Base-by-base conservation (phyloP, 441 rosid genomes). In the Viola pubescens region DNA sequence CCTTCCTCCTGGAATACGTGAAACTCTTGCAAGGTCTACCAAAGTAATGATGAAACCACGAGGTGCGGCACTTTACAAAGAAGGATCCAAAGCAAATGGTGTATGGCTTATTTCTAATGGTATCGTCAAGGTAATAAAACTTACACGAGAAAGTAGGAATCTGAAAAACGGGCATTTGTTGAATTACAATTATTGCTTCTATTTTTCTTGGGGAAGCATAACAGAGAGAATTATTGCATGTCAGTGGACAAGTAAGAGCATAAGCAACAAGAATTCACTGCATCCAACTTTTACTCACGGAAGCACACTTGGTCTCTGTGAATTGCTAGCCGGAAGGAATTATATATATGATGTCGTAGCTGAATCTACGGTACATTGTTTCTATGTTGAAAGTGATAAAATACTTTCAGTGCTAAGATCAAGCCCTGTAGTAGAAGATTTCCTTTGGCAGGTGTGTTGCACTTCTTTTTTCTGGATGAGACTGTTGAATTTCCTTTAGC, bases 221-320 rank as follows among this genome's bases (percentile, higher is more conserved):
- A 42, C 6, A 50, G 68, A 43, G 50, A 16, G 52, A 65, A 19
- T 70, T 68, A 50, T 66, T 42, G 38, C 71, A 68, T 75, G 70
- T 73, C 86, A 92, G 98, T 92, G 98, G 98, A 74, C 72, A 10
- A 86, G 96, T 66, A 82, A 75, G 69, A 76, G 73, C 67, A 72
- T 81, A 70, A 73, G 71, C 67, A 89, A 74, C 84, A 83, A 76
- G 65, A 83, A 86, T 60, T 84, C 95, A 5, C 67, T 92, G 67
- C 96, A 92, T 81, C 98, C 98, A 64, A 85, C 85, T 37, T 86
- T 92, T 52, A 69, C 92, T 44, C 88, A 92, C 65, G 96, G 98
- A 61, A 89, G 95, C 77, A 89, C 95, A 7, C 74, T 94, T 72
- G 98, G 98, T 47, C 79, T 89, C 61, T 94, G 82, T 62, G 98